Percentiles rank a stretch among this genome's conserved stretches.
These are phyloP conservation scores for Melampsora americana DNA, from an alignment of 1,284 basidiomycete species.

Conservation along the genomic window DNA sequence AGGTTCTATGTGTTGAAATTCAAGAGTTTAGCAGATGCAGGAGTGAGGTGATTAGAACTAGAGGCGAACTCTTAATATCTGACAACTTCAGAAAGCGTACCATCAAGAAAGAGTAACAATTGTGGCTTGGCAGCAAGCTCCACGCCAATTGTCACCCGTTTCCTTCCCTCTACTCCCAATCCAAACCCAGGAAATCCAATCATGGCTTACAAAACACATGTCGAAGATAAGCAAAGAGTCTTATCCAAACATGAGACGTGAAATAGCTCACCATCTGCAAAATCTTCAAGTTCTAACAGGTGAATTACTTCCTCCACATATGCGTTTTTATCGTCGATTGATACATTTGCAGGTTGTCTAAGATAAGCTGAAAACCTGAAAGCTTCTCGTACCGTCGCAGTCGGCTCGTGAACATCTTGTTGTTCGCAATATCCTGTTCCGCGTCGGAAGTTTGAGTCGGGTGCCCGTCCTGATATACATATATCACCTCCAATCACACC, in stretches of 20 bases:
- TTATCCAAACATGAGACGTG: slow-evolving; percentile 49
- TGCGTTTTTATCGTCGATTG: slow-evolving; percentile 59
- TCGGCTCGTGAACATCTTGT: slow-evolving; percentile 66
- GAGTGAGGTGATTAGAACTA: slow-evolving; percentile 53
- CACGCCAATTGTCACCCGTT: slow-evolving; percentile 63
- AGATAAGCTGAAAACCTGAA: slow-evolving; percentile 63
- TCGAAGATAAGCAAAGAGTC: neutral
- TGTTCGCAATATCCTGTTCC: slow-evolving; percentile 62
- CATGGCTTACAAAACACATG: slow-evolving; percentile 41
- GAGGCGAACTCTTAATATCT: neutral
- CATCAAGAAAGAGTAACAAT: slow-evolving; percentile 55
- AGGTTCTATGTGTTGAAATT: slow-evolving; percentile 51
- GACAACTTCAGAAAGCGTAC: slow-evolving; percentile 46
- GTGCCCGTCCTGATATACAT: slow-evolving; percentile 59
- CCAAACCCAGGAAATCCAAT: slow-evolving; percentile 58
- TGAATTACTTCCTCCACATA: slow-evolving; percentile 61
- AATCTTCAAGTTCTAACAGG: slow-evolving; percentile 58
- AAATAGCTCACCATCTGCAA: slow-evolving; percentile 58
- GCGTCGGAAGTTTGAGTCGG: slow-evolving; percentile 58
- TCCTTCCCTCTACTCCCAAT: slow-evolving; percentile 60
- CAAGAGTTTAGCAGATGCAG: slow-evolving; percentile 46
- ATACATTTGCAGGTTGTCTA: slow-evolving; percentile 59
- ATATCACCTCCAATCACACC: slow-evolving; percentile 55
- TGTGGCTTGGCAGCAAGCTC: slow-evolving; percentile 60
- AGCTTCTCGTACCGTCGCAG: slow-evolving; percentile 64